Base-by-base conservation (phyloP, 176 grass and related monocot species). In the Poa pratensis region DNA sequence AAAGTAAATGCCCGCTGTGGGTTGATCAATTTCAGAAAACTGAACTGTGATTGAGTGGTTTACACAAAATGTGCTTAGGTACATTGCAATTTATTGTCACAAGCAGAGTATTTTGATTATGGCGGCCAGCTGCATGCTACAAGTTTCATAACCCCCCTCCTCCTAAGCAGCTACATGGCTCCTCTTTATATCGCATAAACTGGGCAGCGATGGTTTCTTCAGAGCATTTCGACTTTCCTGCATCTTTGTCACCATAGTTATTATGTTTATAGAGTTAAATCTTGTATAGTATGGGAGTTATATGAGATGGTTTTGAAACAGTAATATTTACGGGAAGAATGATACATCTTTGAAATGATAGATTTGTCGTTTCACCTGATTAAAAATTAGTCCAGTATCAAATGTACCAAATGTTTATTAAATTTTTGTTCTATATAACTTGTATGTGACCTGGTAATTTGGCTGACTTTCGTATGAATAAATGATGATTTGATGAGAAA, bases 371-470 rank as follows among this genome's bases (percentile, higher is more conserved):
- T 15, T 73, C n/a, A 10, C 45, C 42, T 23, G 46, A 52, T 39
- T 17, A 15, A 69, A 19, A 54, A 37, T 39, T 68, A 32, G 20
- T 43, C 68, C 37, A 5, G n/a, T n/a, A n/a, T n/a, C n/a, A n/a
- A n/a, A n/a, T n/a, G n/a, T n/a, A n/a, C n/a, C n/a, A n/a, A n/a
- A n/a, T n/a, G n/a, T n/a, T n/a, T n/a, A n/a, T n/a, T n/a, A n/a
- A n/a, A n/a, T n/a, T 42, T 42, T 9, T 5, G 11, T 54, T 77
- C 40, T 69, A 22, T 69, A 24, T 48, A 73, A 9, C 14, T 4
- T 73, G 43, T 49, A 73, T 73, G 23, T 73, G 43, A 49, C 23
- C n/a, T 73, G 13, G n/a, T 59, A 40, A 15, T 60, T 76, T 55
- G 32, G 16, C 32, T 43, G 24, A 32, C 3, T 14, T 62, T 66